Base-by-base conservation (phyloP, 805 yeast genomes). In the Hanseniaspora osmophila region DNA sequence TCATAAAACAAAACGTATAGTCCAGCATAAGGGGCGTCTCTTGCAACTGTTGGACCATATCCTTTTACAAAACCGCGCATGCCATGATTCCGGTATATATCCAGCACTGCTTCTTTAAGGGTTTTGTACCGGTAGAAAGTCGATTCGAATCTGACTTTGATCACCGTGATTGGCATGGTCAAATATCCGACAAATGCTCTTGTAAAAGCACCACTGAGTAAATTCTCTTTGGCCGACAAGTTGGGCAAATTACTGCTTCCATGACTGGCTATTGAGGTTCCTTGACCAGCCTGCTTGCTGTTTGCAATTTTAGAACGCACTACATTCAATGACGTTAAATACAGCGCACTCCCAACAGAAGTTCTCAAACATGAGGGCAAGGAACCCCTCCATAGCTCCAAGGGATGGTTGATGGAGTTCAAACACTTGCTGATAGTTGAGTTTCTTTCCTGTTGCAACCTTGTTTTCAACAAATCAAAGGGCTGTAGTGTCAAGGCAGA, bases 1-100 rank as follows among this genome's bases (percentile, higher is more conserved):
- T 90, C 96, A 61, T 90, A 90, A 50, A 87, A 74, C 33, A 87
- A 63, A 29, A 92, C 86, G 56, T 92, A 90, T 3, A 92, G 58
- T 0, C 98, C 98, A 6, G 98, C 96, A 60, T 92, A 84, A 0
- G 98, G 98, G 19, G 95, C 94, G 63, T 92, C 98, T 51, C 98
- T 66, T 11, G 84, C 72, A 49, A 81, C 72, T 0, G 98, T 92
- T 2, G 94, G 95, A 1, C 83, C 77, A 54, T 82, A 83, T 0
- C 98, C 98, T 49, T 77, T 72, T 60, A 87, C 87, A 58, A 90
- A 87, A 13, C 95, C 94, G 17, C 61, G 56, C 0, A 78, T 35
- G 0, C 87, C 76, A 44, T 76, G 76, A 1, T 59, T 59, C 10
- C 49, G 45, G 48, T 71, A 77, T 2, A 86, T 82, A 6, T 76